A percentile compares a stretch with the other conserved stretches of the same genome.
phyloP scores from a whole-genome alignment of 2,329 filamentous ascomycete genomes.

The Fusarium sp. region DNA sequence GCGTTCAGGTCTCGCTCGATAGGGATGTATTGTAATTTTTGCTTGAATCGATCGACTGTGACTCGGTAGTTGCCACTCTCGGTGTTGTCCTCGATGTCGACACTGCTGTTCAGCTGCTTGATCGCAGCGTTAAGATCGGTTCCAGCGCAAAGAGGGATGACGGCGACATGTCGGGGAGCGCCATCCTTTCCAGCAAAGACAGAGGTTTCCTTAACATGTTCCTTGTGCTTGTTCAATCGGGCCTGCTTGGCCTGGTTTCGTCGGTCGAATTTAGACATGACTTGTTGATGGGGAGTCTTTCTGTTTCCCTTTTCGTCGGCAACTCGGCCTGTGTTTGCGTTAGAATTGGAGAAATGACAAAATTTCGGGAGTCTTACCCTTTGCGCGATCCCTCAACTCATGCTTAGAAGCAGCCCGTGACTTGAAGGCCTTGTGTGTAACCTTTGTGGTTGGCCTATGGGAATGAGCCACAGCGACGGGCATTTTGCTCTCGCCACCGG shows the following conservation, averaged over 20 bases:
- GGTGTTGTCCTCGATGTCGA: conserved; percentile 79
- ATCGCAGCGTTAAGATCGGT: conserved; percentile 75
- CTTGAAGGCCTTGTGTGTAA: conserved; percentile 90
- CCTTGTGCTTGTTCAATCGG: conserved; percentile 83
- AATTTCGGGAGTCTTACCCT: conserved; percentile 67
- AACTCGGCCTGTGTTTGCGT: conserved; percentile 72
- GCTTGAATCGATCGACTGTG: conserved; percentile 90
- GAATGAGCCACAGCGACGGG: conserved; percentile 79
- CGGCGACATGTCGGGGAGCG: conserved; percentile 86
- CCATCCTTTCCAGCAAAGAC: conserved; percentile 89
- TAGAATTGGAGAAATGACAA: background rate
- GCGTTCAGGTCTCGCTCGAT: conserved; percentile 77
- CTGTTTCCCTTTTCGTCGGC: conserved; percentile 77
- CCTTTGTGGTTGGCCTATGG: conserved; percentile 93
- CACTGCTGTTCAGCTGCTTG: conserved; percentile 75
- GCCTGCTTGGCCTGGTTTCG: conserved; percentile 95
- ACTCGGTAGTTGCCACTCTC: conserved; percentile 71
- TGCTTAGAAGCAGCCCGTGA: conserved; percentile 90
- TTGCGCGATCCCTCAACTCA: conserved; percentile 82
- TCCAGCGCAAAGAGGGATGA: conserved; percentile 84
- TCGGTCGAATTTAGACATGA: conserved; percentile 97
- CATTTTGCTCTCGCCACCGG: conserved; percentile 79
- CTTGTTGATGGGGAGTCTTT: conserved; percentile 92
- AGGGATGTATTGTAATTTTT: conserved; percentile 88
- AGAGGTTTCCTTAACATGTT: conserved; percentile 80